Evolutionary conservation across 495 filamentous ascomycete species (phyloP), one percentile per base, ranked within the genome.

Genomic region (Penicillium chermesinum): DNA sequence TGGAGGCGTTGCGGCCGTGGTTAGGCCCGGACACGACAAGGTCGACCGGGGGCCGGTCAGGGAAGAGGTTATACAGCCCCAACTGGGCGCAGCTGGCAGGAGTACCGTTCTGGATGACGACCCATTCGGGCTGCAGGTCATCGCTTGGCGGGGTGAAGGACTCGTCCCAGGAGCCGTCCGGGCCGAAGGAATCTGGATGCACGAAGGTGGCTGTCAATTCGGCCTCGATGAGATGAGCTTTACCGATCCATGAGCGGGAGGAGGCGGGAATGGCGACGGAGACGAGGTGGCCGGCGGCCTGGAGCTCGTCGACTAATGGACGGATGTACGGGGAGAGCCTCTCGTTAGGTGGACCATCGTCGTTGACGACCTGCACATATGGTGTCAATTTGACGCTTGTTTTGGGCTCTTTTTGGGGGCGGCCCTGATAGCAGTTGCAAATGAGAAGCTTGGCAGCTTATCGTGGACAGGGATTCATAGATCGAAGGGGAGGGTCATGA

Each of bases 161-260:
- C 6, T 65, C 54, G 37, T 64, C 52, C 69, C 69, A 75, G 40
- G 67, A 62, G n/a, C 70, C 72, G 55, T 86, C 83, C 42, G 72
- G 60, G 50, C 69, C 73, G 34, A 85, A 74, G 2, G 80, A 67
- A 54, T 75, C 66, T 12, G 77, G 73, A 20, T 86, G 85, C 62
- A 91, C 96, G 72, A 93, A 93, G 34, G 79, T 82, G 1, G 91
- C 89, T 54, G 84, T 87, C 41, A 95, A 76, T 2, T 83, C 79
- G 53, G 88, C 82, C 59, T 89, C 89, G 59, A 95, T 88, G 38
- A 97, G 79, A 65, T 97, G 91, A 2, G 93, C 93, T 71, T 98
- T 98, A 47, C 90, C 90, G 62, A 98, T 96, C 93, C 93, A 98
- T 13, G 88, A 94, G 27, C 91, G 85, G 55, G 96, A 95, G 13